Percentiles rank a stretch among this genome's conserved stretches.
Evolutionary conservation across 179 eudicot genomes (phyloP).

Genomic region (Gypsophila paniculata): DNA sequence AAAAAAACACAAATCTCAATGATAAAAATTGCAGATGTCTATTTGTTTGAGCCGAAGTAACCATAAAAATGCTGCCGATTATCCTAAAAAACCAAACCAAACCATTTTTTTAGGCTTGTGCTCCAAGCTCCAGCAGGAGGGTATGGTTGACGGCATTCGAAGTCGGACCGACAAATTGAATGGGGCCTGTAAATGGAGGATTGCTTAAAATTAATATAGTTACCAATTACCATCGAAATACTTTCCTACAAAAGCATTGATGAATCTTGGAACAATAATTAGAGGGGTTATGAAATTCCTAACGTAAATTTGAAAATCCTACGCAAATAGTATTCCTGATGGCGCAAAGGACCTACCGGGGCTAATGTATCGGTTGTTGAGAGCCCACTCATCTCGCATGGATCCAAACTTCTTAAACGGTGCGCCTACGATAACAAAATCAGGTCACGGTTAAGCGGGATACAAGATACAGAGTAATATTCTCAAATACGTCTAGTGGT

Average conservation of each 20-base stretch:
- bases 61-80: neutral
- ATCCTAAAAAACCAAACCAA: conserved; percentile 19
- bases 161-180: conserved; percentile 74
- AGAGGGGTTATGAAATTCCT: neutral
- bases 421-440: conserved; percentile 48
- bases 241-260: neutral
- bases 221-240: neutral
- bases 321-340: neutral
- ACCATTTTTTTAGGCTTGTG: conserved; percentile 26
- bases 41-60: neutral
- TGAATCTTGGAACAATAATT: neutral
- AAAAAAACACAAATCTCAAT: neutral
- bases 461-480: neutral
- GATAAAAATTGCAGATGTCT: conserved; percentile 8
- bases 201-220: neutral
- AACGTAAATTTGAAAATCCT: neutral
- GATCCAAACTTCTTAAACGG: conserved; percentile 91
- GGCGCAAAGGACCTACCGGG: conserved; percentile 58
- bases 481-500: neutral
- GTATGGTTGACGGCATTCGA: conserved; percentile 66
- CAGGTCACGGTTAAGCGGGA: neutral
- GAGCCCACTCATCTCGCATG: conserved; percentile 84
- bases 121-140: conserved; percentile 71
- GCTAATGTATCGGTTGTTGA: conserved; percentile 76
- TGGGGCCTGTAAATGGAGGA: conserved; percentile 56